Evolutionary conservation across 1,284 basidiomycete species (phyloP).

Genomic region (Tremellales sp.): DNA sequence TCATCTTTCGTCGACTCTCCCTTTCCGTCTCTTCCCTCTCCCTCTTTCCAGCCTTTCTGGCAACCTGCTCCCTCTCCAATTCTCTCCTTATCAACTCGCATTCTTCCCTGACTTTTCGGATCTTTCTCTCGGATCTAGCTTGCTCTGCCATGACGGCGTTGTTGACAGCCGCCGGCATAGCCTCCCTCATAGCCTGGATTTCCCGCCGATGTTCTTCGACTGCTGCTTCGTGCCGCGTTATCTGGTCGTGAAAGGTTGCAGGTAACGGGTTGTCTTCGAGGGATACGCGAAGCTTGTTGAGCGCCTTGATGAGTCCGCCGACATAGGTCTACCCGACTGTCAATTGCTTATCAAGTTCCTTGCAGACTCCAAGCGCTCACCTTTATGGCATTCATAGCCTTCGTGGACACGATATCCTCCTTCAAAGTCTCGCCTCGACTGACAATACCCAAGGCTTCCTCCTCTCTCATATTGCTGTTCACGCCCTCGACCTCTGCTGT

Average conservation of each 20-base stretch:
- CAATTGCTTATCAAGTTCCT: background rate
- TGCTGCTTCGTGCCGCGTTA: background rate
- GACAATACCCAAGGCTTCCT: conserved; percentile 23
- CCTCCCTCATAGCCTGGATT: background rate
- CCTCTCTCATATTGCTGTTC: conserved; percentile 17
- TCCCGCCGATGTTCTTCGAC: background rate
- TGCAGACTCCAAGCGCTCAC: conserved; percentile 16
- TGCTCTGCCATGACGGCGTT: conserved; percentile 13
- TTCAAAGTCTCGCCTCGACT: conserved; percentile 16
- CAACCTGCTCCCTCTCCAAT: conserved; percentile 25
- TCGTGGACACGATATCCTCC: conserved; percentile 19
- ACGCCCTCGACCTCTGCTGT: conserved; percentile 22
- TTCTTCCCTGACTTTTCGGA: conserved; percentile 16
- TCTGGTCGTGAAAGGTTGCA: conserved; percentile 11
- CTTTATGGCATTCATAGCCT: conserved; percentile 28
- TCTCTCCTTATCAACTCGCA: conserved; percentile 19
- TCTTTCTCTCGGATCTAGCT: conserved; percentile 5
- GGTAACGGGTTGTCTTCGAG: conserved; percentile 26
- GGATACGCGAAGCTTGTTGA: conserved; percentile 20
- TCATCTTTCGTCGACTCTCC: conserved; percentile 13
- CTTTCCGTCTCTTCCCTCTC: conserved; percentile 22
- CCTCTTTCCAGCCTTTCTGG: conserved; percentile 9
- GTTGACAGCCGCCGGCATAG: conserved; percentile 3
- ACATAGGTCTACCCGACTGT: conserved; percentile 27
- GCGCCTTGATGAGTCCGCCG: conserved; percentile 23